Conservation (phyloP, 306 rosid species). For the Cajanus cajan region DNA sequence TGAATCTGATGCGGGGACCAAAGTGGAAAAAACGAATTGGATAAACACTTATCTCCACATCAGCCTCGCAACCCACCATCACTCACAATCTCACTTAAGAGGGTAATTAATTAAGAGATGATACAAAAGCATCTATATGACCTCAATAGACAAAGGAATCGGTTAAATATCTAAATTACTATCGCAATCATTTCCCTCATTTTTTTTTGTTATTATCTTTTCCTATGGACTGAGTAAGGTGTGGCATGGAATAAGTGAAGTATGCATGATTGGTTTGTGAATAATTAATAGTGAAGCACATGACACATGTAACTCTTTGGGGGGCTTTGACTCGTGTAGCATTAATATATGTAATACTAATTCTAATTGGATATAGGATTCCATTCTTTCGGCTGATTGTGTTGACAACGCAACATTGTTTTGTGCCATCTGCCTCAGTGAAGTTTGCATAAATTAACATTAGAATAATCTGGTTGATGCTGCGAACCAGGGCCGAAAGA, state of each 20-base stretch:
- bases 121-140: background rate
- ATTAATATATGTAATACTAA: background rate
- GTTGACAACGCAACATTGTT: conserved; percentile 39
- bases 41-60: conserved; percentile 61
- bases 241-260: background rate
- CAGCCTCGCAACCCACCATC: conserved; percentile 35
- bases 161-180: background rate
- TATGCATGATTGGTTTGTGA: background rate
- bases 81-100: conserved; percentile 8
- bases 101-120: background rate
- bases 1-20: conserved; percentile 64
- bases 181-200: background rate
- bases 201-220: background rate
- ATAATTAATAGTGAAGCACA: background rate
- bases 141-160: background rate
- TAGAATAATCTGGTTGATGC: conserved; percentile 44
- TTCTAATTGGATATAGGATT: conserved; percentile 35
- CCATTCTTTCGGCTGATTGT: conserved; percentile 32
- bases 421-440: conserved; percentile 39
- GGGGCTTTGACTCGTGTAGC: conserved; percentile 41
- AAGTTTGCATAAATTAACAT: conserved; percentile 27
- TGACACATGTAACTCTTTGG: conserved; percentile 32
- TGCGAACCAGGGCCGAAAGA: conserved; percentile 55
- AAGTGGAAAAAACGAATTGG: conserved; percentile 42
- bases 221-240: background rate